phyloP scores from a whole-genome alignment of 2,329 filamentous ascomycete species.

The Lachnellula suecica region DNA sequence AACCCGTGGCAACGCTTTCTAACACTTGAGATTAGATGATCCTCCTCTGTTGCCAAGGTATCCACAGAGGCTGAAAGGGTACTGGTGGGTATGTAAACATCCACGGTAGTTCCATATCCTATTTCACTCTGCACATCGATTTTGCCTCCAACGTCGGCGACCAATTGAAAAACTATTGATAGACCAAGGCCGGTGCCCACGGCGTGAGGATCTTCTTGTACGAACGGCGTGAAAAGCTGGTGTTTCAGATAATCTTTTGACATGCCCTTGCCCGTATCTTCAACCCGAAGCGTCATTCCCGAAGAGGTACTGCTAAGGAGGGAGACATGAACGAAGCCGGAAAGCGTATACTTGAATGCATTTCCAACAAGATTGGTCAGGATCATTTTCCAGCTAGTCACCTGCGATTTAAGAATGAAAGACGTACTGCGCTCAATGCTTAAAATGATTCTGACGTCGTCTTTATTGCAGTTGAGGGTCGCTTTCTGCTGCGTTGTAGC shows the following conservation, averaged over 20 bases:
- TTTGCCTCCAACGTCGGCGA: constrained; percentile 57
- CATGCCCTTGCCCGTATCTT: constrained; percentile 64
- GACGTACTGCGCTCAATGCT: constrained; percentile 35
- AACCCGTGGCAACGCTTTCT: constrained; percentile 11
- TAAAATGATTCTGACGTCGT: constrained; percentile 46
- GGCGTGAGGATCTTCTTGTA: constrained; percentile 58
- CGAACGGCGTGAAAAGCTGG: constrained; percentile 57
- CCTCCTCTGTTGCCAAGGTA: background rate
- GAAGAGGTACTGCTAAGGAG: constrained; percentile 24
- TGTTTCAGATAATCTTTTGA: constrained; percentile 57
- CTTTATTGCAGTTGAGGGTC: too few species aligned
- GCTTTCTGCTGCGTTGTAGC: too few species aligned
- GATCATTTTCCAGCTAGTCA: constrained; percentile 48
- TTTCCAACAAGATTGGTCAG: constrained; percentile 64
- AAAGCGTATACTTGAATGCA: constrained; percentile 58
- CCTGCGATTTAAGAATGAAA: constrained; percentile 53
- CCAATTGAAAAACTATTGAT: constrained; percentile 59
- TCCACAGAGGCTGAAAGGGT: constrained; percentile 22
- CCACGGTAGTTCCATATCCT: constrained; percentile 53
- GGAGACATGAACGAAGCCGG: constrained; percentile 47
- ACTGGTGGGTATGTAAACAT: constrained; percentile 38
- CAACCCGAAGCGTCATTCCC: constrained; percentile 42
- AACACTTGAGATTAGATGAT: constrained; percentile 3
- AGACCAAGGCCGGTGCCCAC: constrained; percentile 58
- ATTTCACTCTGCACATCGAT: constrained; percentile 57